A percentile compares a stretch with the other conserved stretches of the same genome.
Evolutionary conservation across 2,329 filamentous ascomycete genomes (phyloP).

Genomic region (Coniochaeta hoffmannii): DNA sequence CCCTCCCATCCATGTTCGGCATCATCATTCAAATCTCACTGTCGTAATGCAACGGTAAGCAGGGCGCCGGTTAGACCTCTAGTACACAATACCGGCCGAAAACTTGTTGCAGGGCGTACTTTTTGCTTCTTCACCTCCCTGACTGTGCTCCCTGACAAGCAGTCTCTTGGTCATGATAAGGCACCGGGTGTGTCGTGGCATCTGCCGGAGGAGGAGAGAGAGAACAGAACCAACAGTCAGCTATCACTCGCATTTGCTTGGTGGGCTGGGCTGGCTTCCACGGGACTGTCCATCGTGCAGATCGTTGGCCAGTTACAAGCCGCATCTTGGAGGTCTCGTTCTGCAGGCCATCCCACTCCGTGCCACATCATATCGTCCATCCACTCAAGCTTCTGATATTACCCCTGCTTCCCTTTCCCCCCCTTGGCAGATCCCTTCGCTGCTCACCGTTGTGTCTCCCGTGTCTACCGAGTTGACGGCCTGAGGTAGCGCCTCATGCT

Average conservation of each 20-base stretch:
- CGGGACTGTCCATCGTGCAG: neutral
- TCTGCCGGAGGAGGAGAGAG: neutral
- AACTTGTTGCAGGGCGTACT: too few relatives aligned
- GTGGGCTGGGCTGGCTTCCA: neutral
- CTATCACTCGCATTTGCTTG: neutral
- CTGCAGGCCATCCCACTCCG: neutral
- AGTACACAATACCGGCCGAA: neutral
- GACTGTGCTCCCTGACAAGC: neutral
- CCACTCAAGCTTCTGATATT: neutral
- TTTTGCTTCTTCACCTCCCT: neutral
- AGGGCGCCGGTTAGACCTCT: neutral
- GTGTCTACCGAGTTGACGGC: neutral
- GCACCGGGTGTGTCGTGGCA: neutral
- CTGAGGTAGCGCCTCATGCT: slow-evolving; percentile 11
- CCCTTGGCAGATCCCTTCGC: neutral
- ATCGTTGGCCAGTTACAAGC: neutral
- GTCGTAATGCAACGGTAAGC: neutral
- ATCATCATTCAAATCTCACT: neutral
- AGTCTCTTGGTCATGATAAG: neutral
- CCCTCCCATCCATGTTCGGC: neutral
- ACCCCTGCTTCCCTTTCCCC: too few relatives aligned
- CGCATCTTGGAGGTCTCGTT: neutral
- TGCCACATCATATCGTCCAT: neutral
- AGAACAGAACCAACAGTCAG: neutral
- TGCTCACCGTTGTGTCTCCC: neutral